These are phyloP conservation scores for Zygosaccharomyces siamensis DNA, from an alignment of 805 yeast genomes.

Conservation along the genomic window DNA sequence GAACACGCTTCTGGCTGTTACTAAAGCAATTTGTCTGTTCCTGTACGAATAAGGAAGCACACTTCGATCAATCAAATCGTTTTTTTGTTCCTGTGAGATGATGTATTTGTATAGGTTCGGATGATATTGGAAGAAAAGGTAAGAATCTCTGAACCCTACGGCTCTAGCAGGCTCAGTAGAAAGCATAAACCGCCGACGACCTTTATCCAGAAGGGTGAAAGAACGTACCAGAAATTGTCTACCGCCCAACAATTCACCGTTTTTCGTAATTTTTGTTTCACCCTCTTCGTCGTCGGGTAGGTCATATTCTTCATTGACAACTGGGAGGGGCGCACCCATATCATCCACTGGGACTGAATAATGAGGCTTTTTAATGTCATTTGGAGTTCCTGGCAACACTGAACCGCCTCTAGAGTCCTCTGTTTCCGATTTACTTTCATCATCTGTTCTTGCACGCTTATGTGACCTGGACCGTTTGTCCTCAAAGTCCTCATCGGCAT, in stretches of 20 bases:
- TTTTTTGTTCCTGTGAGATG: slow-evolving; percentile 71
- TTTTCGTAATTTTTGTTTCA: slow-evolving; percentile 59
- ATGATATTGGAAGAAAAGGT: slow-evolving; percentile 83
- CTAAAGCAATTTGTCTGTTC: slow-evolving; percentile 83
- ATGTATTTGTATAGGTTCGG: slow-evolving; percentile 67
- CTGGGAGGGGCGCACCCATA: slow-evolving; percentile 59
- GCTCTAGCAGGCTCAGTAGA: slow-evolving; percentile 95
- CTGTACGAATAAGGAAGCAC: slow-evolving; percentile 85
- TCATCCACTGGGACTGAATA: slow-evolving; percentile 52
- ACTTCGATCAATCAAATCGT: slow-evolving; percentile 73
- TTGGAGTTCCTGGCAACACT: slow-evolving; percentile 9
- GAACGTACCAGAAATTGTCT: slow-evolving; percentile 69
- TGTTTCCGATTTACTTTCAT: slow-evolving; percentile 25
- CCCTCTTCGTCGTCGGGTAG: slow-evolving; percentile 77
- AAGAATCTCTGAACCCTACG: slow-evolving; percentile 90
- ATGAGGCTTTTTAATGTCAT: slow-evolving; percentile 36
- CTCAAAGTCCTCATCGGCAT: slow-evolving; percentile 22
- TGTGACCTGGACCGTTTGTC: slow-evolving; percentile 27
- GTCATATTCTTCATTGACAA: slow-evolving; percentile 72
- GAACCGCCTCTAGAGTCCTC: slow-evolving; percentile 30
- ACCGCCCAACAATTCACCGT: slow-evolving; percentile 67
- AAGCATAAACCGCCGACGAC: slow-evolving; percentile 75
- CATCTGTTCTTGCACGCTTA: slow-evolving; percentile 18
- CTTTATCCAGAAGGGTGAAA: slow-evolving; percentile 52
- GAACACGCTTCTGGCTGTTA: slow-evolving; percentile 84